A percentile compares a stretch with the other conserved stretches of the same genome.
These are phyloP conservation scores for Coelastrella sp. DNA, from an alignment of 139 green algal species.

Conservation along the genomic window DNA sequence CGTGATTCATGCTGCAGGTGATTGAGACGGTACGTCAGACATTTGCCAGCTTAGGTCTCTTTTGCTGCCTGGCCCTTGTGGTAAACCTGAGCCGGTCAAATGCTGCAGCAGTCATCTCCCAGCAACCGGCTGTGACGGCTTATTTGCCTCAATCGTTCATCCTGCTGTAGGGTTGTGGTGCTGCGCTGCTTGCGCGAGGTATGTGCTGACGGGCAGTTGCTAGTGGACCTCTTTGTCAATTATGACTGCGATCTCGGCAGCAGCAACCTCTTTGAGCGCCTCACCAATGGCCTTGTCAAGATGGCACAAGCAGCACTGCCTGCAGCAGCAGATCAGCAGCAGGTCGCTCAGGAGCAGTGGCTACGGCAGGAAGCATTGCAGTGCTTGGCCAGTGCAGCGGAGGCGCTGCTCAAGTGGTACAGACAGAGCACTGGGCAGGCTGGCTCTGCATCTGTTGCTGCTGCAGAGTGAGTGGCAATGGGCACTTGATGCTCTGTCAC, in stretches of 20 bases:
- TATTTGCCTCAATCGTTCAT: background rate
- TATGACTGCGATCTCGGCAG: slow-evolving; percentile 96
- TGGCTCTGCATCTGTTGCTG: background rate
- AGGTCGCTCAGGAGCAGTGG: slow-evolving; percentile 57
- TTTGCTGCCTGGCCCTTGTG: too few relatives aligned
- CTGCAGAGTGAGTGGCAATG: background rate
- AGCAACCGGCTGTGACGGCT: too few relatives aligned
- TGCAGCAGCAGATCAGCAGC: background rate
- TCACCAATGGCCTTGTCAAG: slow-evolving; percentile 86
- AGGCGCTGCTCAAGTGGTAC: slow-evolving; percentile 84
- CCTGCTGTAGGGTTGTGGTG: slow-evolving; percentile 57
- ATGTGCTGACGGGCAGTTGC: slow-evolving; percentile 89
- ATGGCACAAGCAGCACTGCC: slow-evolving; percentile 64
- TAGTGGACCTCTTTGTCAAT: slow-evolving; percentile 98
- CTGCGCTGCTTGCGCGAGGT: slow-evolving; percentile 64
- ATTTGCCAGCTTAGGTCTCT: too few relatives aligned
- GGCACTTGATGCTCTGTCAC: background rate
- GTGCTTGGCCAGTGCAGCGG: slow-evolving; percentile 78
- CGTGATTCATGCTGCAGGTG: too few relatives aligned
- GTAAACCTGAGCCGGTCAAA: too few relatives aligned
- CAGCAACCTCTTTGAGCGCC: slow-evolving; percentile 92
- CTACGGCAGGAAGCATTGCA: slow-evolving; percentile 80
- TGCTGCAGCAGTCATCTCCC: too few relatives aligned
- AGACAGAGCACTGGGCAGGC: slow-evolving; percentile 41
- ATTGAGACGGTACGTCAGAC: too few relatives aligned